Evolutionary conservation across 345 rosid species (phyloP).

Genomic region (Populus alba): DNA sequence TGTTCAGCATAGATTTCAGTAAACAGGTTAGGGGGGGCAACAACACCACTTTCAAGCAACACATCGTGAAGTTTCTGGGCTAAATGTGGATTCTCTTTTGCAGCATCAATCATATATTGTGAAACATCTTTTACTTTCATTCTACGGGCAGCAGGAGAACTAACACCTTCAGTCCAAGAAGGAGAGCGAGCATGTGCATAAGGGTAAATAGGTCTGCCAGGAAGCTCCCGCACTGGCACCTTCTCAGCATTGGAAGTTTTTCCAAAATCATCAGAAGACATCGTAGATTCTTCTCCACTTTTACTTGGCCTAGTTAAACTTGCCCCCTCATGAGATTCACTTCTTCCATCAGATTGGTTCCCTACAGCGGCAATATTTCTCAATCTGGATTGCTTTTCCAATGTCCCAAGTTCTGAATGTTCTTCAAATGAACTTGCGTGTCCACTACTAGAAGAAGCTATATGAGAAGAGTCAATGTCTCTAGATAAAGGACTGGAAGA

Average conservation of each 20-base stretch:
- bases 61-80: conserved; percentile 93
- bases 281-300: conserved; percentile 40
- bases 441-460: conserved; percentile 68
- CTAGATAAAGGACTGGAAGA: conserved; percentile 64
- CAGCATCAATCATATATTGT: conserved; percentile 89
- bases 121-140: conserved; percentile 97
- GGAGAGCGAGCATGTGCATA: conserved; percentile 71
- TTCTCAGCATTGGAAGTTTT: conserved; percentile 32
- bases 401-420: conserved; percentile 51
- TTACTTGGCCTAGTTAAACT: conserved; percentile 20
- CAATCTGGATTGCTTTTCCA: conserved; percentile 45
- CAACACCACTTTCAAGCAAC: conserved; percentile 86
- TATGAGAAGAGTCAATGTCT: conserved; percentile 57
- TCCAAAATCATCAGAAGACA: conserved; percentile 28
- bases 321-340: conserved; percentile 28
- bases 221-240: conserved; percentile 28
- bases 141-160: conserved; percentile 74
- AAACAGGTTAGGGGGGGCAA: conserved; percentile 82
- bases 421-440: conserved; percentile 63
- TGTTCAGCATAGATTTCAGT: conserved; percentile 59
- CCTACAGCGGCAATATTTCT: conserved; percentile 33
- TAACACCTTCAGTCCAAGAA: conserved; percentile 97
- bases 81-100: conserved; percentile 88
- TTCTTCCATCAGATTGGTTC: conserved; percentile 43
- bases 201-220: conserved; percentile 49